Conservation (phyloP, 257 asterid species). For the Nicotiana undulata region DNA sequence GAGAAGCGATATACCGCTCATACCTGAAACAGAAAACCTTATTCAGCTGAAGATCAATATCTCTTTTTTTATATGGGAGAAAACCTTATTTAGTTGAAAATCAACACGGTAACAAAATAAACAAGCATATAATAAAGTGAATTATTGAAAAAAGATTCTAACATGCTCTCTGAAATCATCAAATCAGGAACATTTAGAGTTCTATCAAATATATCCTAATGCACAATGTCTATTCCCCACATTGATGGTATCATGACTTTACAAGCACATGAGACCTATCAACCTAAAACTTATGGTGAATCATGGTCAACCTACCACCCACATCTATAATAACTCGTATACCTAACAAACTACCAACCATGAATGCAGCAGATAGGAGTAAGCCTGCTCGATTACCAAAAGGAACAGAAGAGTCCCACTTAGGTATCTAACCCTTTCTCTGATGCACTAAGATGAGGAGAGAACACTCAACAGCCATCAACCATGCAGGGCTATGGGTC, state of each 20-base stretch:
- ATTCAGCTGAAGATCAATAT: neutral
- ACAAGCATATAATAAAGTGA: neutral
- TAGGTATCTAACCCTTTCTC: neutral
- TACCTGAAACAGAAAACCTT: slow-evolving; percentile 37
- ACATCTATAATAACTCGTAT: neutral
- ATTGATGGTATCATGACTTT: neutral
- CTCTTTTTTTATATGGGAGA: neutral
- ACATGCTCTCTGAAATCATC: neutral
- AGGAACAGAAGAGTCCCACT: neutral
- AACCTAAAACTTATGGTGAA: neutral
- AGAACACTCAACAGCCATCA: neutral
- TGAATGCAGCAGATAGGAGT: neutral
- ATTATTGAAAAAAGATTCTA: neutral
- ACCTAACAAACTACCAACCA: neutral
- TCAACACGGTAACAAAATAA: neutral
- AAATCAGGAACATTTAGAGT: neutral
- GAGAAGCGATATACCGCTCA: slow-evolving; percentile 61
- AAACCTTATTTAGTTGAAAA: neutral
- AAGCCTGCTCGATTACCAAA: neutral
- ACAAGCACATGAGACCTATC: neutral
- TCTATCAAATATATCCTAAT: neutral
- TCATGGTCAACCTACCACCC: slow-evolving; percentile 3
- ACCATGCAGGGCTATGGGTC: neutral
- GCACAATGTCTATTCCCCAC: neutral
- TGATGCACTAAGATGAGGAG: neutral